Conservation (phyloP, 371 early-diverging fungal species). For the Mucor velutinosus region DNA sequence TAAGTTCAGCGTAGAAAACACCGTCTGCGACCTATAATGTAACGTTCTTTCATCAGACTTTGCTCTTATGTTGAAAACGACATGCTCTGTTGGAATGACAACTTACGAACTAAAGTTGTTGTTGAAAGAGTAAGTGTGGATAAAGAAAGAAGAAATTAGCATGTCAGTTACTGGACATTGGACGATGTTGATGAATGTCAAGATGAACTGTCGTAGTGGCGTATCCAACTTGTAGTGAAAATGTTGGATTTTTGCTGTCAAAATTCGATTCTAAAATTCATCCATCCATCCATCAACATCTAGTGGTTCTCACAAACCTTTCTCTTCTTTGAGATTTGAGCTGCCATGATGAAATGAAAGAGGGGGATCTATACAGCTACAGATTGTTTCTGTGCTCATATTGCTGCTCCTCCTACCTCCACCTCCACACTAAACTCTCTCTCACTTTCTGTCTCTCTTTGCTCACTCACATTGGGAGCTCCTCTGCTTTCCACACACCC, state of each 20-base stretch:
- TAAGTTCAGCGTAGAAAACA: too few relatives aligned
- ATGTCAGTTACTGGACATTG: not conserved
- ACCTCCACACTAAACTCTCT: not conserved
- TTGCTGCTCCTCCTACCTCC: too few relatives aligned
- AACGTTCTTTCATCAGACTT: not conserved
- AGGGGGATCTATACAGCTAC: constrained; percentile 3
- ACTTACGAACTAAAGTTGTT: constrained; percentile 10
- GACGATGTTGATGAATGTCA: not conserved
- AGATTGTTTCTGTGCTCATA: not conserved
- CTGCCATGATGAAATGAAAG: constrained; percentile 37
- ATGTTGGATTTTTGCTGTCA: not conserved
- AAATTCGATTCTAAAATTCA: not conserved
- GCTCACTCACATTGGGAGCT: too few relatives aligned
- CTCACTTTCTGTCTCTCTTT: not conserved
- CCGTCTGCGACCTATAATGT: constrained; percentile 91
- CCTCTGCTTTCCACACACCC: not conserved
- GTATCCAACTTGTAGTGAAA: not conserved
- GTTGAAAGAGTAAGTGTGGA: not conserved
- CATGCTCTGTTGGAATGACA: not conserved
- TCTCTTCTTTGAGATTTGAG: constrained; percentile 79
- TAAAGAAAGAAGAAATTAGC: not conserved
- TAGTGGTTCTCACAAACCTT: constrained; percentile 50
- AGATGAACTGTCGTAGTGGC: not conserved
- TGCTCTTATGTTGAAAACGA: not conserved
- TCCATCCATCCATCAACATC: constrained; percentile 30